Conservation (phyloP, 768 basidiomycete species). For the Hygrophorus pudorinus region DNA sequence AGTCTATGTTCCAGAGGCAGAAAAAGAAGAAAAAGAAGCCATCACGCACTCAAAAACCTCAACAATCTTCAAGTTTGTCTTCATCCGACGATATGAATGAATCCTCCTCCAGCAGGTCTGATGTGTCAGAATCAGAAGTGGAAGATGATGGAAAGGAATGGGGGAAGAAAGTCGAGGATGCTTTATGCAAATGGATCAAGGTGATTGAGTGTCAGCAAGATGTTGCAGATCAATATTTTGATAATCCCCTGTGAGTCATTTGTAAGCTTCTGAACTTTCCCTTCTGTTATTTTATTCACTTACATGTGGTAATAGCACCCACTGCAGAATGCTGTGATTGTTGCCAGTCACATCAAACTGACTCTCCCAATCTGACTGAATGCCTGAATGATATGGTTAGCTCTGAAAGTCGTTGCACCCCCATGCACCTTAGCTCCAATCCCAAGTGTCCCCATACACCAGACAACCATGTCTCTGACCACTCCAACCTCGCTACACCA, state of each 20-base stretch:
- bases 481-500: too few relatives aligned
- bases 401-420: too few relatives aligned
- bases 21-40: slow-evolving; percentile 12
- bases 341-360: too few relatives aligned
- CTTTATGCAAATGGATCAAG: slow-evolving; percentile 20
- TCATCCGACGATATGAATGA: slow-evolving; percentile 4
- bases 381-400: too few relatives aligned
- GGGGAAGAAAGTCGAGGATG: slow-evolving; percentile 22
- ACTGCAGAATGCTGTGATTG: slow-evolving; percentile 2
- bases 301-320: background rate
- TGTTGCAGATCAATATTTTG: slow-evolving; percentile 21
- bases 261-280: slow-evolving; percentile 11
- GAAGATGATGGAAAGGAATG: slow-evolving; percentile 13
- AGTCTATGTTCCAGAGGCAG: slow-evolving; percentile 18
- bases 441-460: too few relatives aligned
- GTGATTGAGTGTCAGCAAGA: slow-evolving; percentile 18
- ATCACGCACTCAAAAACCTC: too few relatives aligned
- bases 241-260: slow-evolving; percentile 16
- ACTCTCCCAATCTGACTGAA: too few relatives aligned
- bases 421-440: too few relatives aligned
- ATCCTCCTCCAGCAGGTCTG: background rate
- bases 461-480: too few relatives aligned
- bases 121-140: background rate
- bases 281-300: background rate
- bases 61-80: background rate